Base-by-base conservation (phyloP, 305 asterid genomes). In the Fraxinus nigra region DNA sequence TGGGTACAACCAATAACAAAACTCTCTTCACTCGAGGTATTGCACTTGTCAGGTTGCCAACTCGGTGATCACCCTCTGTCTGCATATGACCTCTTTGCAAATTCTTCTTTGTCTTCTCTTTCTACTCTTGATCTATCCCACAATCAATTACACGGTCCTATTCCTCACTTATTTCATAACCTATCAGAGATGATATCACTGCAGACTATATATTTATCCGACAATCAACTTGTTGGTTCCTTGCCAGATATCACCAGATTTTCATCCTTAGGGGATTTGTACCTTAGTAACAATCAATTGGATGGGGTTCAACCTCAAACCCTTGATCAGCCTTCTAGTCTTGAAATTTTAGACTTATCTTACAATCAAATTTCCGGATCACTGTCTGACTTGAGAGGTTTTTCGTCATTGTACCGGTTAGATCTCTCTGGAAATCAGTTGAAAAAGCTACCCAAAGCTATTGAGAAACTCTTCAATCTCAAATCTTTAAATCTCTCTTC, bases 361-460 rank as follows among this genome's bases (percentile, higher is more conserved):
- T 7, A 73, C 33, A 85, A 86, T 61, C 54, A 33, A 37, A 4
- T 81, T 16, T 72, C 75, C 10, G 89, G 83, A 20, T 8, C 67
- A 3, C 26, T 56, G 22, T 5, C 28, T 1, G 67, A 56, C 8
- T 56, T 56, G 24, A 56, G 10, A 11, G 59, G 76, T 61, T 77
- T 73, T 78, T 43, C 59, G 40, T 11, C 24, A 32, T 51, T 83
- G 67, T 46, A 14, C 63, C 1, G 26, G 26, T 24, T 24, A 24
- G 14, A 56, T 22, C 61, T 85, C 34, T 5, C 61, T 1, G 4
- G 56, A 2, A 87, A 84, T 69, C 30, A 51, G 0, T 7, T 85
- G 16, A 63, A 34, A 26, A 54, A 76, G 4, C n/a, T 82, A 4
- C 72, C 72, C 72, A 2, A 9, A 32, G 61, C 75, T 61, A 7